A percentile compares a stretch with the other conserved stretches of the same genome.
Conservation (phyloP, 345 rosid genomes). For the Cardamine occulta region DNA sequence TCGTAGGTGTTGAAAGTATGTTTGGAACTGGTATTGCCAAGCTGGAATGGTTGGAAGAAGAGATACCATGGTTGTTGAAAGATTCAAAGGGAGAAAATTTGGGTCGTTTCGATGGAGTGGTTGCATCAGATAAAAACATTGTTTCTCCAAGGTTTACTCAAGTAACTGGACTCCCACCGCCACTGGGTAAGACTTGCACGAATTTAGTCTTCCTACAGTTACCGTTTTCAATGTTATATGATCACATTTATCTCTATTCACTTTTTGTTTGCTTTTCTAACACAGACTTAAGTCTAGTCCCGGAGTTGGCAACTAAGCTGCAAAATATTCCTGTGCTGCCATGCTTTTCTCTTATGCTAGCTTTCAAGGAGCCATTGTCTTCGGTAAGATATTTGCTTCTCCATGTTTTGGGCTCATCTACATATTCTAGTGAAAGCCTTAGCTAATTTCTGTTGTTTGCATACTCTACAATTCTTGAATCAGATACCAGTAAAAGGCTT, state of each 20-base stretch:
- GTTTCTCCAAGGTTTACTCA: slow-evolving; percentile 67
- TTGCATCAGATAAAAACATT: slow-evolving; percentile 71
- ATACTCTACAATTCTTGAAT: slow-evolving; percentile 27
- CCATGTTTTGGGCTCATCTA: slow-evolving; percentile 8
- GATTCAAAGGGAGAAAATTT: slow-evolving; percentile 62
- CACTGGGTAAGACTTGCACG: slow-evolving; percentile 56
- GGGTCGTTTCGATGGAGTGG: slow-evolving; percentile 68
- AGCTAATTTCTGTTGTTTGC: slow-evolving; percentile 15
- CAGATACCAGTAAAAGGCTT: slow-evolving; percentile 76
- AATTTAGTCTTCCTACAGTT: slow-evolving; percentile 16
- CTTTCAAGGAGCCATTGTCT: slow-evolving; percentile 75
- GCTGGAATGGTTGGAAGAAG: slow-evolving; percentile 70
- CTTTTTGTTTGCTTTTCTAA: slow-evolving; percentile 25
- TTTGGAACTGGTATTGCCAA: slow-evolving; percentile 65
- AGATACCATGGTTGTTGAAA: slow-evolving; percentile 62
- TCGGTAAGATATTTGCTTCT: slow-evolving; percentile 48
- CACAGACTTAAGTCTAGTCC: slow-evolving; percentile 64
- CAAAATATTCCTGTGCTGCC: slow-evolving; percentile 71
- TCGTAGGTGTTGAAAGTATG: slow-evolving; percentile 69
- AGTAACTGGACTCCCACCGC: slow-evolving; percentile 61
- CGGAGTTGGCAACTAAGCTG: slow-evolving; percentile 57
- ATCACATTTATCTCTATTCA: slow-evolving; percentile 10
- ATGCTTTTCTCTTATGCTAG: slow-evolving; percentile 84
- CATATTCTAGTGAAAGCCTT: background rate
- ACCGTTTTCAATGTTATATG: background rate